These are phyloP conservation scores for Chytriomyces confervae DNA, from an alignment of 192 early-diverging fungal species.

Conservation along the genomic window DNA sequence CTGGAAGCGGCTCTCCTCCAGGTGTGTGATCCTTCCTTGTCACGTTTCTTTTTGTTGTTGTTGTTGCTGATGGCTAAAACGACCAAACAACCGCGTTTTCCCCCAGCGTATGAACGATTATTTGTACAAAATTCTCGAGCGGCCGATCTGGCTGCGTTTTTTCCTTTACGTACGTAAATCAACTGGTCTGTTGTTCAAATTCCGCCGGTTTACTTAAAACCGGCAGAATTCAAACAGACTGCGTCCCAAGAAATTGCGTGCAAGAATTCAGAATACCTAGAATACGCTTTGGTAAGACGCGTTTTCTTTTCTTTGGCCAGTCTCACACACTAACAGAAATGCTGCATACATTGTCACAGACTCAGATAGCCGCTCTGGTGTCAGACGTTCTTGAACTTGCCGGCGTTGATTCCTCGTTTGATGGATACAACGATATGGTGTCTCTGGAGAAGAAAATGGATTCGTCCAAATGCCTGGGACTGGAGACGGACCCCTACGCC, in stretches of 20 bases:
- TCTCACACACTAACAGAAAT: too few relatives aligned
- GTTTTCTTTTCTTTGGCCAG: background rate
- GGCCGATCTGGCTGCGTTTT: constrained; percentile 12
- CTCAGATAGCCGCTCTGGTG: background rate
- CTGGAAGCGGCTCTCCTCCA: background rate
- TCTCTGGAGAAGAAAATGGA: background rate
- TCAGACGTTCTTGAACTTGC: background rate
- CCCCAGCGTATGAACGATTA: background rate
- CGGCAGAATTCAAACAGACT: background rate
- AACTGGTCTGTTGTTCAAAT: background rate
- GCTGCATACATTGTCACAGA: background rate
- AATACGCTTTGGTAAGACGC: background rate
- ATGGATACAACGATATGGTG: constrained; percentile 6
- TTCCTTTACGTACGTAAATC: background rate
- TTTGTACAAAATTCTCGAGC: constrained; percentile 23
- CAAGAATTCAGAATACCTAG: background rate
- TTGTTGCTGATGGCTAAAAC: background rate
- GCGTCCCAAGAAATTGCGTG: background rate
- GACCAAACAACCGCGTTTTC: background rate
- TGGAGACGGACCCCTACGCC: background rate
- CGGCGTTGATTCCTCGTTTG: background rate
- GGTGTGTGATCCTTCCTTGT: background rate
- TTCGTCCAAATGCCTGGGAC: background rate
- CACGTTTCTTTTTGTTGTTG: background rate
- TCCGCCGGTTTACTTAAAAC: background rate